A percentile compares a stretch with the other conserved stretches of the same genome.
Conservation (phyloP, 225 moss, liverwort and hornwort species). For the Asterella californica region DNA sequence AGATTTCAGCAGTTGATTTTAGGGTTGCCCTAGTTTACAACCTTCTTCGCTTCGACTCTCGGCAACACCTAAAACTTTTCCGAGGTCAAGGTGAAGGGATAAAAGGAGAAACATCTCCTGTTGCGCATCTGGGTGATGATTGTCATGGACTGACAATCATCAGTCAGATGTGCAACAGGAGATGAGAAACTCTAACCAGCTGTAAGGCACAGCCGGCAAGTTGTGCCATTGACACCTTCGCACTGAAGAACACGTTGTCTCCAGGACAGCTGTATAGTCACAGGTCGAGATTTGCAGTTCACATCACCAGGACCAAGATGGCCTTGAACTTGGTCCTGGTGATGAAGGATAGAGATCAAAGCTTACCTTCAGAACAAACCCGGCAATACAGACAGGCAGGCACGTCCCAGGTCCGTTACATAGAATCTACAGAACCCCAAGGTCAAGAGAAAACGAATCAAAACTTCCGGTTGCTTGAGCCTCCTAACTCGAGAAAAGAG, state of each 20-base stretch:
- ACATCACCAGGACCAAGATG: not conserved
- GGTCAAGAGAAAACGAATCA: not conserved
- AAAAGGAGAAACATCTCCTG: too few relatives aligned
- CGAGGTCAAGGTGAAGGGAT: too few relatives aligned
- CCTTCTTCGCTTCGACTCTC: too few relatives aligned
- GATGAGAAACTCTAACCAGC: not conserved
- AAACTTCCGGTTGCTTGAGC: not conserved
- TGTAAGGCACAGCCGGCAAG: not conserved
- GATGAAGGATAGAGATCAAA: not conserved
- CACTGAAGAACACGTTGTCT: not conserved
- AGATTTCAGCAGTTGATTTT: too few relatives aligned
- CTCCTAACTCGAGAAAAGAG: slow-evolving; percentile 1
- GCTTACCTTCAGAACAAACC: slow-evolving; percentile 76
- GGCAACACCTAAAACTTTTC: too few relatives aligned
- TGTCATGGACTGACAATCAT: not conserved
- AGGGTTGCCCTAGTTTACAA: too few relatives aligned
- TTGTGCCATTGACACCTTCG: not conserved
- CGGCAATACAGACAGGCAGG: slow-evolving; percentile 81
- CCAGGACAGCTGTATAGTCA: not conserved
- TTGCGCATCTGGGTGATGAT: too few relatives aligned
- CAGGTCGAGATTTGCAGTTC: not conserved
- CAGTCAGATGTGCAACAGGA: not conserved
- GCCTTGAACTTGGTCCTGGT: too few relatives aligned
- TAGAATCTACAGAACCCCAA: slow-evolving; percentile 51
- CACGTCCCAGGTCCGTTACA: slow-evolving; percentile 99